A percentile compares a stretch with the other conserved stretches of the same genome.
Evolutionary conservation across 257 asterid genomes (phyloP).

Genomic region (Nicotiana noctiflora): DNA sequence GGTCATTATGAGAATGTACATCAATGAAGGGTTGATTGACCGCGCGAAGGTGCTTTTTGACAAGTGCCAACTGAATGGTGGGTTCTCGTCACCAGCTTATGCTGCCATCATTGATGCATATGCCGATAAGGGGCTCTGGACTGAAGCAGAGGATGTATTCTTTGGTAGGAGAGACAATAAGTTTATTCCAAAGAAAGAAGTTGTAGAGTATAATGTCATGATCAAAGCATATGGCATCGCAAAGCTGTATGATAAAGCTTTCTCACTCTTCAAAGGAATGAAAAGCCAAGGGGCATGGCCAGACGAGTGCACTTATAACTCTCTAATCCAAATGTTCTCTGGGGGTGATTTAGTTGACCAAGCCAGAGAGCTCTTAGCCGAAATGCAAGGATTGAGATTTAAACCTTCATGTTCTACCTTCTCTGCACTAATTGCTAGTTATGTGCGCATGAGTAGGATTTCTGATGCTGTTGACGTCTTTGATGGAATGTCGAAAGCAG

Average conservation of each 20-base stretch:
- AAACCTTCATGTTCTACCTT: constrained; percentile 63
- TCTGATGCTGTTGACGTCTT: constrained; percentile 53
- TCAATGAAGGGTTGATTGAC: constrained; percentile 48
- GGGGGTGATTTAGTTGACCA: constrained; percentile 57
- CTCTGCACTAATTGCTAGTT: constrained; percentile 61
- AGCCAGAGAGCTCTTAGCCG: constrained; percentile 49
- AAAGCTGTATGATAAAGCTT: constrained; percentile 56
- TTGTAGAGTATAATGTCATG: constrained; percentile 86
- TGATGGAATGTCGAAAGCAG: constrained; percentile 53
- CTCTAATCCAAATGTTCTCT: constrained; percentile 76
- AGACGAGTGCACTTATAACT: constrained; percentile 79
- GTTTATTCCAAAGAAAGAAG: constrained; percentile 41
- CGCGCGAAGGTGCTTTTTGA: constrained; percentile 44
- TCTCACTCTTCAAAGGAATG: constrained; percentile 70
- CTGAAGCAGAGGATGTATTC: constrained; percentile 77
- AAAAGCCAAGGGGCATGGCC: constrained; percentile 93
- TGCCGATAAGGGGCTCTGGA: constrained; percentile 80
- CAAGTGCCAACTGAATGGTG: constrained; percentile 30
- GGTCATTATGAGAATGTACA: constrained; percentile 62
- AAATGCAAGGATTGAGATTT: constrained; percentile 62
- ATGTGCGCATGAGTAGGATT: constrained; percentile 40
- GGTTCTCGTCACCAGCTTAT: constrained; percentile 53
- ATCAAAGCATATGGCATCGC: constrained; percentile 87
- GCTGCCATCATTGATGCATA: constrained; percentile 81
- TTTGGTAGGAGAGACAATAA: constrained; percentile 30